phyloP scores from a whole-genome alignment of 345 rosid species.

The Leavenworthia alabamica region DNA sequence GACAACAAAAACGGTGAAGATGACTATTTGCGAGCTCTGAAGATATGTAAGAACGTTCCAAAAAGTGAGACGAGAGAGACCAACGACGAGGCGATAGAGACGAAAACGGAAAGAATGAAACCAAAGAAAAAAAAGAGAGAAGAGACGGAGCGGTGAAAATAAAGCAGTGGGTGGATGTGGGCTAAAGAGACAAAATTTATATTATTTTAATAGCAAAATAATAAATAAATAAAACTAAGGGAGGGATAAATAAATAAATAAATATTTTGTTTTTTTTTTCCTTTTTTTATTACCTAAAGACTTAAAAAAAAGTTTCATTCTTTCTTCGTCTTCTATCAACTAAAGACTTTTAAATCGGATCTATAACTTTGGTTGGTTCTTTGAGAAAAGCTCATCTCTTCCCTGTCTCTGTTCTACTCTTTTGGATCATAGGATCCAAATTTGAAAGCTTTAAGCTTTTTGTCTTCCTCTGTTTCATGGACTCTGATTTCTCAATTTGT shows the following conservation, averaged over 20 bases:
- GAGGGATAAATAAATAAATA: conserved; percentile 1
- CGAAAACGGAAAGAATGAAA: background rate
- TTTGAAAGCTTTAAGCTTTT: background rate
- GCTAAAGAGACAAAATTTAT: conserved; percentile 12
- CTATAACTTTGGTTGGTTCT: background rate
- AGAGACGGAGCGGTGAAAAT: background rate
- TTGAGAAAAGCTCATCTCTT: conserved; percentile 7
- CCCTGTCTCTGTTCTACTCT: background rate
- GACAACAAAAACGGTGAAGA: background rate
- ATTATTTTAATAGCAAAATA: background rate
- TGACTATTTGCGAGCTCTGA: background rate
- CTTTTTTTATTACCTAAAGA: too few species aligned
- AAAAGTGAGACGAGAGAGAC: background rate
- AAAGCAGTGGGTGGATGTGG: background rate
- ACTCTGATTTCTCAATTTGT: conserved; percentile 14
- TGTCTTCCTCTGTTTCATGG: conserved; percentile 21
- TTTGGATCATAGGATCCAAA: conserved; percentile 18
- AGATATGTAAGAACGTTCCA: background rate
- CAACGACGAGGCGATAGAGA: background rate
- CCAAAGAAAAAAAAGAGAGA: background rate
- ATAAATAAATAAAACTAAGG: too few species aligned
- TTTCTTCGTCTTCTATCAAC: background rate
- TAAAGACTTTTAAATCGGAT: conserved; percentile 12
- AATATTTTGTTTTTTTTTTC: background rate
- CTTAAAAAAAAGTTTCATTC: conserved; percentile 9